phyloP scores from a whole-genome alignment of 768 basidiomycete genomes.

The Mycena galericulata region DNA sequence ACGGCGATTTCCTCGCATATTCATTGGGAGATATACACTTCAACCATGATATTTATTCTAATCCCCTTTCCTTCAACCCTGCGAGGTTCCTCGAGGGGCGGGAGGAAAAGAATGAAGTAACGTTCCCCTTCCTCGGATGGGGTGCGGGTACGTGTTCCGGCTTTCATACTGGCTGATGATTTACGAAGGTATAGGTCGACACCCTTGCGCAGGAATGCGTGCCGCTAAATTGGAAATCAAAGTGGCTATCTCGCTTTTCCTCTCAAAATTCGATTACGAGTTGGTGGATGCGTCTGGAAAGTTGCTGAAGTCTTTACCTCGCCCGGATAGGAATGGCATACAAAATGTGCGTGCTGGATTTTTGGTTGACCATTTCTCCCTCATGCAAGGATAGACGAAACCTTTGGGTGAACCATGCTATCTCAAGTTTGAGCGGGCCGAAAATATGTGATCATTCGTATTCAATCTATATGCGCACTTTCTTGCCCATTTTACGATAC shows the following conservation, averaged over 20 bases:
- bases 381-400: constrained; percentile 4
- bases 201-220: constrained; percentile 49
- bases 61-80: constrained; percentile 52
- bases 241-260: constrained; percentile 23
- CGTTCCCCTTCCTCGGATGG: constrained; percentile 52
- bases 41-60: constrained; percentile 49
- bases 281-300: constrained; percentile 26
- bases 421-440: neutral
- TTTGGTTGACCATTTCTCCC: neutral
- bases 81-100: constrained; percentile 44
- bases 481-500: too few relatives aligned
- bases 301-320: constrained; percentile 16
- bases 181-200: constrained; percentile 43
- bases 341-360: constrained; percentile 9
- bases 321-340: constrained; percentile 14
- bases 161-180: neutral
- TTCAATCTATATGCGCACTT: neutral
- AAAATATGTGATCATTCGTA: neutral
- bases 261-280: constrained; percentile 28
- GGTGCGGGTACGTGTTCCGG: constrained; percentile 48
- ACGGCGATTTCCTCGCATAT: constrained; percentile 52
- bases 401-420: constrained; percentile 12
- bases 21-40: constrained; percentile 48
- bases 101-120: constrained; percentile 50
- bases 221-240: constrained; percentile 32